A percentile compares a stretch with the other conserved stretches of the same genome.
phyloP scores from a whole-genome alignment of 2,329 filamentous ascomycete species.

The Trichoderma breve region DNA sequence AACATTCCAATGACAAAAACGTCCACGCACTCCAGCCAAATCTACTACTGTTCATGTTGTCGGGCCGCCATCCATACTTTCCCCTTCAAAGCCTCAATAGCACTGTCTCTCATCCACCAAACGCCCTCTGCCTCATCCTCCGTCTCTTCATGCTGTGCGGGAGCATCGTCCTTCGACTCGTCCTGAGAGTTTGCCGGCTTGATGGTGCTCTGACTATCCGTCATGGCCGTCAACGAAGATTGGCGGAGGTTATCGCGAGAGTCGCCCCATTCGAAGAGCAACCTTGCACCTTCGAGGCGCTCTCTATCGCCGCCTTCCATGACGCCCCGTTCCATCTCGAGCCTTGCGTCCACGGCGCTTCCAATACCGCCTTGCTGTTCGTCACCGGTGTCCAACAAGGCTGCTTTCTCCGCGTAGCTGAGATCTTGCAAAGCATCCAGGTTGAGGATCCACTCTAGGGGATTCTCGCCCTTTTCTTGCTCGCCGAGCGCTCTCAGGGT shows the following conservation, averaged over 20 bases:
- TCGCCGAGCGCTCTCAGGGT: conserved; percentile 70
- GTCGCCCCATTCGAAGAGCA: conserved; percentile 58
- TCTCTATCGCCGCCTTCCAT: conserved; percentile 41
- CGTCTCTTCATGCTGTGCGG: conserved; percentile 23
- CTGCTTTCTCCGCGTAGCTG: conserved; percentile 64
- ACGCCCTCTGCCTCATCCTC: conserved; percentile 33
- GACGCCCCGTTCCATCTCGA: conserved; percentile 60
- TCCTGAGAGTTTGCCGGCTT: conserved; percentile 29
- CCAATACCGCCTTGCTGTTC: conserved; percentile 48
- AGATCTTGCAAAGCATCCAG: conserved; percentile 54
- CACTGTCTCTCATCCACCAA: conserved; percentile 57
- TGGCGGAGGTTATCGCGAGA: conserved; percentile 39
- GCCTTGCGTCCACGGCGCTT: conserved; percentile 65
- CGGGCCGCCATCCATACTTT: conserved; percentile 51
- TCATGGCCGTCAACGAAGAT: conserved; percentile 22
- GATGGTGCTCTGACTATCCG: conserved; percentile 38
- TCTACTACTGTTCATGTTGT: conserved; percentile 27
- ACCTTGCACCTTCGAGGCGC: conserved; percentile 47
- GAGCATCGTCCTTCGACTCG: background rate
- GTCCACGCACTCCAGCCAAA: background rate
- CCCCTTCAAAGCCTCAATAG: conserved; percentile 55
- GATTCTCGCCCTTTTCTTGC: conserved; percentile 33
- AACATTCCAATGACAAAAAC: background rate
- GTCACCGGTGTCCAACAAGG: conserved; percentile 55
- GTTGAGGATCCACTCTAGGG: conserved; percentile 74